Evolutionary conservation across 2,329 filamentous ascomycete genomes (phyloP).

Genomic region (Hypoxylon rubiginosum): DNA sequence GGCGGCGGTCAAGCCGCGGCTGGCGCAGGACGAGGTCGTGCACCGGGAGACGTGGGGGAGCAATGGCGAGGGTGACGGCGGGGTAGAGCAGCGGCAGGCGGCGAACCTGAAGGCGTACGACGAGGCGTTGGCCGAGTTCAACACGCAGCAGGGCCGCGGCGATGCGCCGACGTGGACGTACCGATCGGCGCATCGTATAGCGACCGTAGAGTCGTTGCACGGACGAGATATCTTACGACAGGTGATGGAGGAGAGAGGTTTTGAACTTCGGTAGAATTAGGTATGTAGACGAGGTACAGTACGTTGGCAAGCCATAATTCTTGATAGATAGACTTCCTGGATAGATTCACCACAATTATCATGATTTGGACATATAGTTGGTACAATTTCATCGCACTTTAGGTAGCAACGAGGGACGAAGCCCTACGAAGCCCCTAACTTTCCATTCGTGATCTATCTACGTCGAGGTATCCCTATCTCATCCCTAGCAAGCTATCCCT

Average conservation of each 20-base stretch:
- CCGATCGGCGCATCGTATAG: slow-evolving; percentile 47
- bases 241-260: slow-evolving; percentile 45
- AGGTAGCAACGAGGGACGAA: slow-evolving; percentile 11
- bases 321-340: too few relatives aligned
- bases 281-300: not conserved
- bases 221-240: slow-evolving; percentile 48
- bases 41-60: slow-evolving; percentile 47
- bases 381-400: slow-evolving; percentile 2
- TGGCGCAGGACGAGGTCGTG: slow-evolving; percentile 47
- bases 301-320: not conserved
- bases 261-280: slow-evolving; percentile 43
- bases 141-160: slow-evolving; percentile 43
- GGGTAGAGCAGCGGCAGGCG: slow-evolving; percentile 28
- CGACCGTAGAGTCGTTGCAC: slow-evolving; percentile 47
- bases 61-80: slow-evolving; percentile 17
- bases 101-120: slow-evolving; percentile 46
- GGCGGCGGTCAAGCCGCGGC: slow-evolving; percentile 49
- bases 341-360: not conserved
- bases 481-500: slow-evolving; percentile 11
- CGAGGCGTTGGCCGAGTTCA: slow-evolving; percentile 45
- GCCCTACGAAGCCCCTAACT: slow-evolving; percentile 16
- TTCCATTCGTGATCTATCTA: slow-evolving; percentile 29
- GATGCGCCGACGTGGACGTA: slow-evolving; percentile 49
- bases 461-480: slow-evolving; percentile 15
- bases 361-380: not conserved